Percentiles rank a stretch among this genome's conserved stretches.
These are phyloP conservation scores for Chaetothyriales sp. DNA, from an alignment of 2,329 filamentous ascomycete genomes.

Conservation along the genomic window DNA sequence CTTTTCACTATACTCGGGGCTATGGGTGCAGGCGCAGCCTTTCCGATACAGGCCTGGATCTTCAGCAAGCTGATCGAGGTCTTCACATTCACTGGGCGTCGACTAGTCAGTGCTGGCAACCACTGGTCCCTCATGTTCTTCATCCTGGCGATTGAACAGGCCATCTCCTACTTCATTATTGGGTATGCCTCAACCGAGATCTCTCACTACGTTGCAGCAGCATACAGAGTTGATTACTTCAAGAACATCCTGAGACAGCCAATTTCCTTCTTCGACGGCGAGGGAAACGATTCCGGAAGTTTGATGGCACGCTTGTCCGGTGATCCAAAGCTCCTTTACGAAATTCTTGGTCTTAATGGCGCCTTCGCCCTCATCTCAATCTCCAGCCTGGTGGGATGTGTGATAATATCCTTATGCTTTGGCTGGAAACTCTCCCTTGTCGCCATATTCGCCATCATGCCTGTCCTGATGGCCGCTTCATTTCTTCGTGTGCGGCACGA, in stretches of 20 bases:
- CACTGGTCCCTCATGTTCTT: slow-evolving; percentile 44
- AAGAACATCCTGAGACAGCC: slow-evolving; percentile 30
- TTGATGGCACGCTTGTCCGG: slow-evolving; percentile 34
- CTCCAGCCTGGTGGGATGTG: slow-evolving; percentile 49
- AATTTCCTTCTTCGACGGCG: slow-evolving; percentile 29
- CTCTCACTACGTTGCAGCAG: slow-evolving; percentile 21
- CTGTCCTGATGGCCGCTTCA: slow-evolving; percentile 34
- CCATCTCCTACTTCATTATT: slow-evolving; percentile 30
- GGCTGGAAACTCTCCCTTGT: slow-evolving; percentile 66
- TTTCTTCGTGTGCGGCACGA: slow-evolving; percentile 22
- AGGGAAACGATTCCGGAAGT: slow-evolving; percentile 34
- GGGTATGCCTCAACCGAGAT: slow-evolving; percentile 27
- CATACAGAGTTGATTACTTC: slow-evolving; percentile 32
- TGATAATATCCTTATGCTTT: slow-evolving; percentile 54
- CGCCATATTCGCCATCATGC: slow-evolving; percentile 43
- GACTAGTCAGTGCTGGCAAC: slow-evolving; percentile 29
- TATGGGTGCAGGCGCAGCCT: slow-evolving; percentile 35
- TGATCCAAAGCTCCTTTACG: slow-evolving; percentile 36
- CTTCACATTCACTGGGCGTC: slow-evolving; percentile 29
- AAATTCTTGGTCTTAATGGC: slow-evolving; percentile 40
- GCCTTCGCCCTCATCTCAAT: slow-evolving; percentile 61
- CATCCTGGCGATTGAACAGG: slow-evolving; percentile 35
- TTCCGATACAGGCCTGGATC: slow-evolving; percentile 26
- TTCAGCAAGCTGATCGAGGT: slow-evolving; percentile 35
- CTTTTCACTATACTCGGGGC: slow-evolving; percentile 16